phyloP scores from a whole-genome alignment of 106 monocot species.

The Agapanthus africanus region DNA sequence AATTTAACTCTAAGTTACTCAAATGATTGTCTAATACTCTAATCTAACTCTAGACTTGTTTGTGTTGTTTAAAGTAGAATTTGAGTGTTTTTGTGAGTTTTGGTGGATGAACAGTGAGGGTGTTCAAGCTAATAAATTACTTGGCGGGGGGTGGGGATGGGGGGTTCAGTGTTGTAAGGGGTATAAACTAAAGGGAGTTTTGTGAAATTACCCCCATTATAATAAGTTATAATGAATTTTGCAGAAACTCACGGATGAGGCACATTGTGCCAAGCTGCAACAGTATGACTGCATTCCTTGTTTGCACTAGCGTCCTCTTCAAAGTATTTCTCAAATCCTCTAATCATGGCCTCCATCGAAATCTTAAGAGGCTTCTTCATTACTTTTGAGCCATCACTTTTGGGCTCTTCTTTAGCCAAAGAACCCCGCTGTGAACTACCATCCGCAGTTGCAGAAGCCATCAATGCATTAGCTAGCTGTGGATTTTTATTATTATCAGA shows the following conservation, averaged over 20 bases:
- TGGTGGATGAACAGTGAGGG: too few relatives aligned
- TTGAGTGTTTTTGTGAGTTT: too few relatives aligned
- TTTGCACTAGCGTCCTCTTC: conserved; percentile 21
- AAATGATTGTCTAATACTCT: too few relatives aligned
- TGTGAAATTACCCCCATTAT: too few relatives aligned
- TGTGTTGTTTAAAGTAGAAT: too few relatives aligned
- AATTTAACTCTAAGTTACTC: too few relatives aligned
- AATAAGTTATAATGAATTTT: too few relatives aligned
- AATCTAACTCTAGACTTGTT: too few relatives aligned
- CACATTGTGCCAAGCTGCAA: conserved; percentile 94
- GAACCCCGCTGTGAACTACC: conserved; percentile 53
- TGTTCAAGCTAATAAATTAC: too few relatives aligned
- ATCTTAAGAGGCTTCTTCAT: conserved; percentile 41
- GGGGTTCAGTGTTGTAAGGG: too few relatives aligned
- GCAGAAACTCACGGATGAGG: conserved; percentile 55
- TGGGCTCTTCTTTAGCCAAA: neutral
- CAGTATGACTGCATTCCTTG: conserved; percentile 42
- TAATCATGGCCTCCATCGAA: conserved; percentile 84
- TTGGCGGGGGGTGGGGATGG: too few relatives aligned
- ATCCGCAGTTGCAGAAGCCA: conserved; percentile 55
- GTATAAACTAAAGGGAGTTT: too few relatives aligned
- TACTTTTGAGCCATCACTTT: neutral
- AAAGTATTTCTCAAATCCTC: conserved; percentile 60
- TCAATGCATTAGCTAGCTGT: conserved; percentile 34
- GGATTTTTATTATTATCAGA: conserved; percentile 10